Conservation (phyloP, 306 rosid species). For the Cicer yamashitae region DNA sequence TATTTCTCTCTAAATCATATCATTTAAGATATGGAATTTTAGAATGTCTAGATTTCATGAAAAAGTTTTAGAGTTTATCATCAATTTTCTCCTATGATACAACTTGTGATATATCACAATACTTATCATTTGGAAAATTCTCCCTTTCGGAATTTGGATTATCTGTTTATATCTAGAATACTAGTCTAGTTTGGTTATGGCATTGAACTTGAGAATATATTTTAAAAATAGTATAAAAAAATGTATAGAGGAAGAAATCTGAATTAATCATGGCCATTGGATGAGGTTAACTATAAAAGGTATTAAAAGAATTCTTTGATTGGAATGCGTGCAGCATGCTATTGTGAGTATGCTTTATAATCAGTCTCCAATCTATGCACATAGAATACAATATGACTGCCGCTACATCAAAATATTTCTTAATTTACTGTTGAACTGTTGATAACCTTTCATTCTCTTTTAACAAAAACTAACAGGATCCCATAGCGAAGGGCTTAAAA, state of each 20-base stretch:
- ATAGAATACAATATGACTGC: neutral
- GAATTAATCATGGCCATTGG: conserved; percentile 1
- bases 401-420: neutral
- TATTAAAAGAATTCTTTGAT: neutral
- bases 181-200: neutral
- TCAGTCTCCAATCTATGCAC: neutral
- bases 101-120: conserved; percentile 16
- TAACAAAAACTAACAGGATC: conserved; percentile 60
- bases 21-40: neutral
- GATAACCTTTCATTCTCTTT: conserved; percentile 41
- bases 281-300: neutral
- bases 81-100: neutral
- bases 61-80: neutral
- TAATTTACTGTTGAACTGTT: conserved; percentile 13
- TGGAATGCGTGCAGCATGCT: neutral
- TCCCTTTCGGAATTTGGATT: neutral
- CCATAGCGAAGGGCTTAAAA: conserved; percentile 50
- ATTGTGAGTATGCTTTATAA: neutral
- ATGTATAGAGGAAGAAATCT: neutral
- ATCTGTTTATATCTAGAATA: conserved; percentile 1
- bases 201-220: conserved; percentile 11
- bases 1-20: neutral
- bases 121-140: neutral
- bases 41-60: too few species aligned
- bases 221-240: neutral